Evolutionary conservation across 495 filamentous ascomycete species (phyloP), one percentile per base, ranked within the genome.

Genomic region (Hypomontagnella monticulosa): DNA sequence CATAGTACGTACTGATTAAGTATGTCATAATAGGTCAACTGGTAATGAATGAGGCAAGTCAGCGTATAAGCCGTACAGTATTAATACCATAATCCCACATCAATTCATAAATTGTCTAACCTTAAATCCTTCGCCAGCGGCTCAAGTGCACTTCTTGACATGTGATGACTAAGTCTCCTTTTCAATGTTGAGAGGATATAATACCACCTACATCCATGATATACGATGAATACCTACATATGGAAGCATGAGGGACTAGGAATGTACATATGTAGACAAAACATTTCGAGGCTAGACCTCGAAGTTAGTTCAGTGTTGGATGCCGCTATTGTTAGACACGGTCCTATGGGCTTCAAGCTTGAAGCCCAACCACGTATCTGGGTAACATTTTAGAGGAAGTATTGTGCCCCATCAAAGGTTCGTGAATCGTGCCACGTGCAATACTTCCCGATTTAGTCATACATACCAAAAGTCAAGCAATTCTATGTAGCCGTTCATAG

Each of bases 371-470:
- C 40, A 55, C 43, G 48, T 62, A 42, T 38, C 11, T 27, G 41
- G 10, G 18, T 56, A 16, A 40, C 33, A 56, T 54, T 37, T 0
- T 34, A 30, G 0, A 36, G 33, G 27, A 41, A 20, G 11, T 37
- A 41, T n/a, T n/a, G n/a, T n/a, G n/a, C 3, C 4, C 4, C 11
- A 38, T 19, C 19, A 12, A 43, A 23, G 19, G 41, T 32, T 49
- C 32, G 40, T 62, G 34, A 65, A 41, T 62, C 42, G 56, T 61
- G 61, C 61, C 66, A 65, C 63, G 66, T 69, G 61, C 59, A 36
- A 42, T 16, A 41, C 53, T 63, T 63, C 57, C 63, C 41, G 37
- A 49, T 55, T 32, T 27, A 49, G 65, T 55, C 46, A 53, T 36
- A 57, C 23, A 27, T 27, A 27, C 5, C 5, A 51, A 38, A 41